Conservation (phyloP, 139 green algal species). For the Zygnema cylindricum region DNA sequence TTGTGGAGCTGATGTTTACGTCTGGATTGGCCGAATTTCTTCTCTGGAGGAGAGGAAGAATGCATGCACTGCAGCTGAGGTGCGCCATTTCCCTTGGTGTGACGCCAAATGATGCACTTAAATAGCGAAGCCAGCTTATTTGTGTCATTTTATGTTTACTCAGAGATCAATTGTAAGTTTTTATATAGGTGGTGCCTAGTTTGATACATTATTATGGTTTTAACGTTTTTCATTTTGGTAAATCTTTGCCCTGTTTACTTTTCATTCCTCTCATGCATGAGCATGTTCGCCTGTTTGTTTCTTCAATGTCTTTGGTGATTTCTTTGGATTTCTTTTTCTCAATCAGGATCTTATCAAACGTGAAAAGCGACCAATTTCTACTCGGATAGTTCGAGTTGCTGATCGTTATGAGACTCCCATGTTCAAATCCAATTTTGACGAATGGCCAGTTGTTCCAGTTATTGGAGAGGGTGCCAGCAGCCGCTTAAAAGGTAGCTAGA, state of each 20-base stretch:
- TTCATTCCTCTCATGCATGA: too few species aligned
- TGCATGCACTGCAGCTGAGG: slow-evolving; percentile 35
- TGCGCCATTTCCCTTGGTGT: slow-evolving; percentile 9
- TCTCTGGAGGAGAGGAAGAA: slow-evolving; percentile 31
- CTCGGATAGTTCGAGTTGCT: slow-evolving; percentile 4
- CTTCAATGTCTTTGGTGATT: background rate
- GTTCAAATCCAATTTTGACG: slow-evolving; percentile 53
- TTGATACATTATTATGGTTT: too few species aligned
- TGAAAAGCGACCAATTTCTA: slow-evolving; percentile 48
- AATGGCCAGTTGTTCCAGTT: slow-evolving; percentile 40
- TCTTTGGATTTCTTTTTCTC: background rate
- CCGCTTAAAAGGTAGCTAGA: slow-evolving; percentile 29
- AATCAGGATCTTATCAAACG: slow-evolving; percentile 41
- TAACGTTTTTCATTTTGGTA: too few species aligned
- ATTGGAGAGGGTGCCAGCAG: slow-evolving; percentile 12
- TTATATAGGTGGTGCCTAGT: background rate
- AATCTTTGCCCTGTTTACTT: too few species aligned
- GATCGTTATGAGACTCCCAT: slow-evolving; percentile 43
- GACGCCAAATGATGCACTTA: background rate
- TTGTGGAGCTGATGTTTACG: slow-evolving; percentile 45
- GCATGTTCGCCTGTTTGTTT: background rate
- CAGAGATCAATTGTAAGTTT: background rate
- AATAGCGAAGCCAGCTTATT: background rate
- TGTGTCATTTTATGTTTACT: background rate
- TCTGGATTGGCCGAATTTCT: slow-evolving; percentile 48